phyloP scores from a whole-genome alignment of 2,329 filamentous ascomycete genomes.

The Emericellopsis atlantica region DNA sequence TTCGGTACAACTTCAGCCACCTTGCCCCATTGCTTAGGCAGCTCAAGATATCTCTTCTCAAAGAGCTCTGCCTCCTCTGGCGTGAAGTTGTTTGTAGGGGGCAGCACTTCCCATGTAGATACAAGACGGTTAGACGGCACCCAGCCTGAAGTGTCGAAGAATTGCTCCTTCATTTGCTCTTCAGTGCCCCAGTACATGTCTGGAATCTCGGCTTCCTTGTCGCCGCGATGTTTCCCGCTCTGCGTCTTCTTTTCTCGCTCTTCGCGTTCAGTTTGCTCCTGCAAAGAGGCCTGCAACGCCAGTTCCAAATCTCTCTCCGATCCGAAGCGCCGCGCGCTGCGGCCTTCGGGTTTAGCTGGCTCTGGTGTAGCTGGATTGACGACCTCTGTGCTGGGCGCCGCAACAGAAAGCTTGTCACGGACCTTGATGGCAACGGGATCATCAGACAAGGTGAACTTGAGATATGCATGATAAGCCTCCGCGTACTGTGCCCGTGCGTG shows the following conservation, averaged over 20 bases:
- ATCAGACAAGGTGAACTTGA: slow-evolving; percentile 41
- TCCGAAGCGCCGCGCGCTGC: slow-evolving; percentile 43
- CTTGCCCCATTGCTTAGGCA: slow-evolving; percentile 72
- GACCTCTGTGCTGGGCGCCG: slow-evolving; percentile 19
- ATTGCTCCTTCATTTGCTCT: slow-evolving; percentile 45
- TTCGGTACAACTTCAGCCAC: slow-evolving; percentile 56
- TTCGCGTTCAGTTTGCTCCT: slow-evolving; percentile 56
- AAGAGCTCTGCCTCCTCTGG: slow-evolving; percentile 58
- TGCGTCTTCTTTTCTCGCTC: slow-evolving; percentile 53
- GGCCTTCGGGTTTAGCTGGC: slow-evolving; percentile 42
- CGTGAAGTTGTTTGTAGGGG: slow-evolving; percentile 63
- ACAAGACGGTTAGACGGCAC: slow-evolving; percentile 55
- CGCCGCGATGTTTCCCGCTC: slow-evolving; percentile 59
- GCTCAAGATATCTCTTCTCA: slow-evolving; percentile 61
- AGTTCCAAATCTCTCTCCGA: slow-evolving; percentile 64
- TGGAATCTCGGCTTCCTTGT: slow-evolving; percentile 66
- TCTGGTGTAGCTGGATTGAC: slow-evolving; percentile 32
- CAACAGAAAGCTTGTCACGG: slow-evolving; percentile 37
- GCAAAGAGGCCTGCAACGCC: slow-evolving; percentile 58
- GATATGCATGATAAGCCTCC: slow-evolving; percentile 35
- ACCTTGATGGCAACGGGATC: slow-evolving; percentile 42
- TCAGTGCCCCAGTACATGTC: slow-evolving; percentile 53
- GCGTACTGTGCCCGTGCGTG: slow-evolving; percentile 27
- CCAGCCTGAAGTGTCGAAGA: slow-evolving; percentile 53
- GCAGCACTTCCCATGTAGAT: slow-evolving; percentile 57